Evolutionary conservation across 169 alveolate genomes (phyloP).

Genomic region (Perkinsus olseni): DNA sequence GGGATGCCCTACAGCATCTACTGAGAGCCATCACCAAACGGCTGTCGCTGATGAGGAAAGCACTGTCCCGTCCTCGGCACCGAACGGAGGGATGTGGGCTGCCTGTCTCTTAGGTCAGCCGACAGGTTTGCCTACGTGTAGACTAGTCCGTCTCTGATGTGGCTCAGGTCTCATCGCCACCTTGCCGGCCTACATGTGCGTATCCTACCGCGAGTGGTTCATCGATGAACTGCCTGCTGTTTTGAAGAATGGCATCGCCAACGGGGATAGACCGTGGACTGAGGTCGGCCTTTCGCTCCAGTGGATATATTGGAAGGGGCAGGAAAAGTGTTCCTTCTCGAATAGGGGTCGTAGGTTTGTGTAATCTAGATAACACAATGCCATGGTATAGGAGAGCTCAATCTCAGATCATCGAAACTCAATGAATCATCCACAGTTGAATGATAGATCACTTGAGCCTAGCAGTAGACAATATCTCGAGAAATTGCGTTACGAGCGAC

Average conservation of each 20-base stretch:
- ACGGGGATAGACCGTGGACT: not conserved
- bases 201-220: not conserved
- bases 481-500: no score
- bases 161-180: not conserved
- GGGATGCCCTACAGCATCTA: not conserved
- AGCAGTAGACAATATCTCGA: no score
- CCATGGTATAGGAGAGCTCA: no score
- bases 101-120: not conserved
- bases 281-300: no score
- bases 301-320: no score
- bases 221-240: not conserved
- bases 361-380: no score
- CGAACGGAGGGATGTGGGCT: not conserved
- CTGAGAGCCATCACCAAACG: not conserved
- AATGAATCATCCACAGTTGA: no score
- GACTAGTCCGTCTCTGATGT: not conserved
- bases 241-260: not conserved
- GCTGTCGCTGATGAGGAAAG: not conserved
- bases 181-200: not conserved
- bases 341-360: no score
- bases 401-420: no score
- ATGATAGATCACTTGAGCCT: no score
- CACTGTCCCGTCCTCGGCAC: not conserved
- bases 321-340: no score
- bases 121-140: not conserved